These are phyloP conservation scores for Fusarium euwallaceae DNA, from an alignment of 2,329 filamentous ascomycete species.

Conservation along the genomic window DNA sequence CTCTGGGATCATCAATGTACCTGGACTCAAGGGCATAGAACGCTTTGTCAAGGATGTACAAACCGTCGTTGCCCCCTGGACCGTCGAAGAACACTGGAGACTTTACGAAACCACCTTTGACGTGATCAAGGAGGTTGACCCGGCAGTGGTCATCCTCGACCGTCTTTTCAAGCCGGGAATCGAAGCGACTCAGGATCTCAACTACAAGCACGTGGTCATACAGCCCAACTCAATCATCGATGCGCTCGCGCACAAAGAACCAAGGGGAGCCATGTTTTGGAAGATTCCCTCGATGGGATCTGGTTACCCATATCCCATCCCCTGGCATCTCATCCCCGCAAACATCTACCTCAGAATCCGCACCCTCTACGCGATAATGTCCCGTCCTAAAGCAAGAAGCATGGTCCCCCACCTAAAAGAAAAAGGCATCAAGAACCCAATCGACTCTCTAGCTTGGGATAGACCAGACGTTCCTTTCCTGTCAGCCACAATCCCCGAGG, in stretches of 20 bases:
- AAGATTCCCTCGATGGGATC: conserved; percentile 57
- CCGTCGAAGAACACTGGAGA: conserved; percentile 46
- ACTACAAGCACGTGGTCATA: conserved; percentile 53
- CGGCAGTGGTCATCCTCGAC: conserved; percentile 52
- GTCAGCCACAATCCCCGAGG: conserved; percentile 43
- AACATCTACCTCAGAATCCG: conserved; percentile 52
- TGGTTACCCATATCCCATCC: conserved; percentile 59
- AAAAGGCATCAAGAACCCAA: conserved; percentile 42
- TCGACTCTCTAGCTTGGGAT: conserved; percentile 34
- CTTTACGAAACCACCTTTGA: conserved; percentile 44
- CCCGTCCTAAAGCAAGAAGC: conserved; percentile 14
- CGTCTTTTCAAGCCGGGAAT: conserved; percentile 46
- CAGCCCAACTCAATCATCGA: conserved; percentile 60
- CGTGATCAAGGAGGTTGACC: conserved; percentile 50
- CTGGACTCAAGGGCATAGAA: conserved; percentile 35
- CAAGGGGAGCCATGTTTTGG: conserved; percentile 53
- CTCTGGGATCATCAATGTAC: conserved; percentile 34
- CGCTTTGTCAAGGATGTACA: conserved; percentile 30
- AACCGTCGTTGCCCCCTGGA: conserved; percentile 47
- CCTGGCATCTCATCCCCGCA: conserved; percentile 55
- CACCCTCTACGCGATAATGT: conserved; percentile 33
- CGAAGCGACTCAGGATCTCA: conserved; percentile 39
- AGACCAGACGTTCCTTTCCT: conserved; percentile 46
- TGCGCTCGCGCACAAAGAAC: conserved; percentile 55
- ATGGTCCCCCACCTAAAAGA: conserved; percentile 52